phyloP scores from a whole-genome alignment of 2,329 filamentous ascomycete genomes.

The Mycosphaerelloides madeirae region DNA sequence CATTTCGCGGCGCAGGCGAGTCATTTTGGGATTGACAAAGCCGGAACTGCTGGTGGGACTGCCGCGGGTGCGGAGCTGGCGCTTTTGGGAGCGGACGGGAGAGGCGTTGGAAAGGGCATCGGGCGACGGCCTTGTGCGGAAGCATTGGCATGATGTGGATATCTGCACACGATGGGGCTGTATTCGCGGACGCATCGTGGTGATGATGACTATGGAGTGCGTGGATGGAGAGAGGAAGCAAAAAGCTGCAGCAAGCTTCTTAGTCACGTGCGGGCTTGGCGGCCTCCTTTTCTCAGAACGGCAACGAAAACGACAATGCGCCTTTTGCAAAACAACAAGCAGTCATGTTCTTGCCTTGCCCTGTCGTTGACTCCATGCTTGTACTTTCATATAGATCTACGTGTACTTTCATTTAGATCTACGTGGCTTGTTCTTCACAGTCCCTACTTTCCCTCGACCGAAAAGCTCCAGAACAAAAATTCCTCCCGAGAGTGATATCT shows the following conservation, averaged over 20 bases:
- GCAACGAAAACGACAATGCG: no score
- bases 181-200: slow-evolving; percentile 30
- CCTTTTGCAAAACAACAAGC: no score
- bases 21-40: slow-evolving; percentile 27
- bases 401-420: no score
- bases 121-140: slow-evolving; percentile 19
- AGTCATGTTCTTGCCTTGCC: no score
- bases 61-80: slow-evolving; percentile 16
- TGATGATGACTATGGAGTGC: not conserved
- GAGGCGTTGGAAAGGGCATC: slow-evolving; percentile 1
- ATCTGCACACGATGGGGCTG: slow-evolving; percentile 18
- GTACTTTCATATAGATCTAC: no score
- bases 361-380: no score
- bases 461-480: no score
- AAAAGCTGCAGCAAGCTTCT: slow-evolving; percentile 1
- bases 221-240: not conserved
- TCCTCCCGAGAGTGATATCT: no score
- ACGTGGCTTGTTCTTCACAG: no score
- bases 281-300: no score
- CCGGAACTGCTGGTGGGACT: slow-evolving; percentile 7
- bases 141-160: slow-evolving; percentile 24
- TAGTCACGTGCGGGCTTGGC: not conserved
- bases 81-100: slow-evolving; percentile 7
- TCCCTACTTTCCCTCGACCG: no score
- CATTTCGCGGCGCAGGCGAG: slow-evolving; percentile 52